phyloP scores from a whole-genome alignment of 2,329 filamentous ascomycete species.

The Colletotrichum karsti region DNA sequence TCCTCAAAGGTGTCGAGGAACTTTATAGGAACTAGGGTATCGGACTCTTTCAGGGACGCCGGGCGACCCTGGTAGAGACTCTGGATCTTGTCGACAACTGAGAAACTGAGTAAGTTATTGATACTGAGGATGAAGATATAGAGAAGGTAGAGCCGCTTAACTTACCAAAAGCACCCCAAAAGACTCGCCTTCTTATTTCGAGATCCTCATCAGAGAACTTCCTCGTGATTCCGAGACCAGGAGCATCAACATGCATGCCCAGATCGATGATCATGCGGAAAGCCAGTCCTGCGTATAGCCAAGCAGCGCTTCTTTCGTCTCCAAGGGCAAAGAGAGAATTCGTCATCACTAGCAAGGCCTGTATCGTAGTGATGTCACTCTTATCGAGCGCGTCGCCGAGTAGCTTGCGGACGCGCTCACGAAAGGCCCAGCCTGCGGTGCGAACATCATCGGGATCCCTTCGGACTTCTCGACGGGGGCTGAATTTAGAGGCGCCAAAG shows the following conservation, averaged over 20 bases:
- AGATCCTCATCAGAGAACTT: conserved; percentile 53
- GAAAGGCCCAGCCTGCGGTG: conserved; percentile 57
- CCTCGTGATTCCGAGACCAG: conserved; percentile 37
- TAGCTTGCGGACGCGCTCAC: conserved; percentile 53
- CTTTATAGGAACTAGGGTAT: conserved; percentile 54
- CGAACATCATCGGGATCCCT: conserved; percentile 52
- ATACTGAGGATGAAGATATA: conserved; percentile 25
- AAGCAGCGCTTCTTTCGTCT: conserved; percentile 61
- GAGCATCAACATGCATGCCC: conserved; percentile 56
- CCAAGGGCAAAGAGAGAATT: conserved; percentile 58
- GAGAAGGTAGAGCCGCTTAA: no score
- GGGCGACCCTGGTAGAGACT: conserved; percentile 63
- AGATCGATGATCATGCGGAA: conserved; percentile 65
- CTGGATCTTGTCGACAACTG: conserved; percentile 59
- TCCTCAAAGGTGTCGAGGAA: conserved; percentile 62
- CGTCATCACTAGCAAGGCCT: conserved; percentile 60
- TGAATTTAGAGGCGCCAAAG: conserved; percentile 55
- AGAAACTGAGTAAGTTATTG: background rate
- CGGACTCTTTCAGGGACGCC: conserved; percentile 52
- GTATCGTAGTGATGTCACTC: conserved; percentile 62
- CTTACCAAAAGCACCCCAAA: conserved; percentile 52
- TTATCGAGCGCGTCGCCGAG: conserved; percentile 54
- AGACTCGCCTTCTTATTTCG: conserved; percentile 52
- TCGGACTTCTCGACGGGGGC: conserved; percentile 52
- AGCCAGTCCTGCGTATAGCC: conserved; percentile 66